Conservation (phyloP, 164 flowering plant genomes). For the Hamamelis virginiana region DNA sequence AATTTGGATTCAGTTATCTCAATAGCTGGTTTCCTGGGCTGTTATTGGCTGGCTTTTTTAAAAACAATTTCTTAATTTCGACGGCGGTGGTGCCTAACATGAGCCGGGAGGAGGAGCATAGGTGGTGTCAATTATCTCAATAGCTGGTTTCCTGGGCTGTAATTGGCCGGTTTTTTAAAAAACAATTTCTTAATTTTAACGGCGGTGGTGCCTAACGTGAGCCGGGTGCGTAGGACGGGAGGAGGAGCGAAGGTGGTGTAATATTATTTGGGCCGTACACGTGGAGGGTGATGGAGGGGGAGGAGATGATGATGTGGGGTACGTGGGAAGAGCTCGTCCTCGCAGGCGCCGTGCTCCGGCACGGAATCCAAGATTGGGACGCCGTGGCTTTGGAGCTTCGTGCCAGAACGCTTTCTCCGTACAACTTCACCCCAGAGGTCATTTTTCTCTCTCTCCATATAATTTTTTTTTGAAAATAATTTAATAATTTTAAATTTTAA, state of each 20-base stretch:
- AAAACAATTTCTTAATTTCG: no score
- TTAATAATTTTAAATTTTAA: no score
- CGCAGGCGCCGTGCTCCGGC: slow-evolving; percentile 78
- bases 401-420: slow-evolving; percentile 46
- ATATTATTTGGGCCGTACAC: slow-evolving; percentile 17
- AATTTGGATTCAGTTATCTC: background rate
- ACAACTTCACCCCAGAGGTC: slow-evolving; percentile 69
- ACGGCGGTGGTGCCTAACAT: no score
- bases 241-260: background rate
- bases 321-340: slow-evolving; percentile 92
- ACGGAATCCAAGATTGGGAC: slow-evolving; percentile 73
- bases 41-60: no score
- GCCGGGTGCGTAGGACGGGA: slow-evolving; percentile 16
- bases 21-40: background rate
- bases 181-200: no score
- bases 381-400: slow-evolving; percentile 80
- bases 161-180: no score
- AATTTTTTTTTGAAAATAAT: no score
- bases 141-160: no score
- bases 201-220: slow-evolving; percentile 13
- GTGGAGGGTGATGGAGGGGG: slow-evolving; percentile 30
- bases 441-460: background rate
- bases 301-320: slow-evolving; percentile 54
- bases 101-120: no score
- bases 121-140: no score